A percentile compares a stretch with the other conserved stretches of the same genome.
Conservation (phyloP, 1,284 basidiomycete genomes). For the Phlebopus sp. region DNA sequence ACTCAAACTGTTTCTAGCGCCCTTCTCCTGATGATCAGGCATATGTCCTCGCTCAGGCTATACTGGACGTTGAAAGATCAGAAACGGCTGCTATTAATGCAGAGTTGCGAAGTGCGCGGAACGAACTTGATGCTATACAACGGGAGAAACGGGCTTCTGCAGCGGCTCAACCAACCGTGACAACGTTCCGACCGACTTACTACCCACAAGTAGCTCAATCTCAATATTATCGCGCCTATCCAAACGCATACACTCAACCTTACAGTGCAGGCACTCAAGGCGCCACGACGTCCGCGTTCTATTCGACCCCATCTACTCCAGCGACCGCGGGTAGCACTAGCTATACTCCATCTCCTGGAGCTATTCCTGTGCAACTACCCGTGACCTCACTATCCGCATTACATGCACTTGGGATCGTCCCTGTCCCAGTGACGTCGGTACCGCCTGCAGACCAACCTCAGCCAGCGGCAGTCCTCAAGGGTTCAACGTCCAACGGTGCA, state of each 20-base stretch:
- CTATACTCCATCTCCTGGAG: constrained; percentile 40
- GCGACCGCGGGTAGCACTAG: constrained; percentile 27
- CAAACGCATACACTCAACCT: constrained; percentile 52
- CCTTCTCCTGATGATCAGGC: constrained; percentile 58
- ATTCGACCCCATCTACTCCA: constrained; percentile 30
- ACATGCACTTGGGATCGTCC: constrained; percentile 67
- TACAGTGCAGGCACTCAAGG: constrained; percentile 38
- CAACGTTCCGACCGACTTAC: constrained; percentile 35
- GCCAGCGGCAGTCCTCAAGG: constrained; percentile 66
- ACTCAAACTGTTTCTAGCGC: constrained; percentile 40
- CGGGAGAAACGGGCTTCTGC: constrained; percentile 54
- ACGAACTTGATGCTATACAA: constrained; percentile 64
- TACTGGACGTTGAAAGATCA: constrained; percentile 61
- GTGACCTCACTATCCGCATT: constrained; percentile 66
- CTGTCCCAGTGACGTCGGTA: constrained; percentile 60
- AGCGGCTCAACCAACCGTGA: constrained; percentile 28
- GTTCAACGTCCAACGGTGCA: constrained; percentile 63
- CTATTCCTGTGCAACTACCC: constrained; percentile 73
- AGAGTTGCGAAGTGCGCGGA: constrained; percentile 58
- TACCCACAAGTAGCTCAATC: constrained; percentile 39
- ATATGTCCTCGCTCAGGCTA: constrained; percentile 57
- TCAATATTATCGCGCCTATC: constrained; percentile 55
- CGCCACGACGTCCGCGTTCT: constrained; percentile 19
- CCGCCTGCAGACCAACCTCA: constrained; percentile 54
- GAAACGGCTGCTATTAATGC: constrained; percentile 54